Percentiles rank a stretch among this genome's conserved stretches.
Conservation (phyloP, 2,329 filamentous ascomycete genomes). For the Fusarium sp. region DNA sequence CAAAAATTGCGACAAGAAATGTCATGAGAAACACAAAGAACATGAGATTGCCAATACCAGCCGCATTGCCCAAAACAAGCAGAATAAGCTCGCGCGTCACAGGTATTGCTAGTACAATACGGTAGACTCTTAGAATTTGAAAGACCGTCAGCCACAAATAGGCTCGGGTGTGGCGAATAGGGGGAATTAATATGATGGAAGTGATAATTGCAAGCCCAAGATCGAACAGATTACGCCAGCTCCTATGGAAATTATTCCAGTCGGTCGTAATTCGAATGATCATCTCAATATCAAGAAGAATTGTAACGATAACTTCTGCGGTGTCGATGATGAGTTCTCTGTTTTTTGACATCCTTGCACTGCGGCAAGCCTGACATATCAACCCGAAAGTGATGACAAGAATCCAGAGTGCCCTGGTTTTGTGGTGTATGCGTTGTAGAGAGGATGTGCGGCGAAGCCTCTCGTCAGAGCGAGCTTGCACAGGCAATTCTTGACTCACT, state of each 20-base stretch:
- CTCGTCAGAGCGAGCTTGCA: constrained; percentile 56
- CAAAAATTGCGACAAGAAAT: constrained; percentile 93
- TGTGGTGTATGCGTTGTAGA: constrained; percentile 80
- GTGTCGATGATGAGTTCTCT: constrained; percentile 75
- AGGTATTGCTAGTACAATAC: constrained; percentile 88
- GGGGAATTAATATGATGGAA: constrained; percentile 85
- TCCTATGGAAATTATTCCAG: constrained; percentile 83
- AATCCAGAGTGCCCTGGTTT: constrained; percentile 83
- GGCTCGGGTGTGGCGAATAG: constrained; percentile 77
- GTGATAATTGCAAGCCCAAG: constrained; percentile 84
- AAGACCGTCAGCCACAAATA: constrained; percentile 95
- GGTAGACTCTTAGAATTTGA: constrained; percentile 91
- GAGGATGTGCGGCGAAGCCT: constrained; percentile 55
- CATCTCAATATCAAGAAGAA: constrained; percentile 86
- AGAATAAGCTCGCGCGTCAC: constrained; percentile 89
- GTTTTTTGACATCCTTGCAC: constrained; percentile 76
- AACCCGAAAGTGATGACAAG: constrained; percentile 83
- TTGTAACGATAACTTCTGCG: constrained; percentile 81
- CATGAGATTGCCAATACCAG: constrained; percentile 93
- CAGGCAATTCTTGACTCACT: constrained; percentile 69
- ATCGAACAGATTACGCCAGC: constrained; percentile 83
- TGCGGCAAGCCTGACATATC: constrained; percentile 82
- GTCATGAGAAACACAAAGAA: constrained; percentile 97
- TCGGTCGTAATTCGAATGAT: constrained; percentile 80
- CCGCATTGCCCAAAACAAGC: constrained; percentile 89